These are phyloP conservation scores for Aphanomyces cochlioides DNA, from an alignment of 352 stramenopile genomes.

Conservation along the genomic window DNA sequence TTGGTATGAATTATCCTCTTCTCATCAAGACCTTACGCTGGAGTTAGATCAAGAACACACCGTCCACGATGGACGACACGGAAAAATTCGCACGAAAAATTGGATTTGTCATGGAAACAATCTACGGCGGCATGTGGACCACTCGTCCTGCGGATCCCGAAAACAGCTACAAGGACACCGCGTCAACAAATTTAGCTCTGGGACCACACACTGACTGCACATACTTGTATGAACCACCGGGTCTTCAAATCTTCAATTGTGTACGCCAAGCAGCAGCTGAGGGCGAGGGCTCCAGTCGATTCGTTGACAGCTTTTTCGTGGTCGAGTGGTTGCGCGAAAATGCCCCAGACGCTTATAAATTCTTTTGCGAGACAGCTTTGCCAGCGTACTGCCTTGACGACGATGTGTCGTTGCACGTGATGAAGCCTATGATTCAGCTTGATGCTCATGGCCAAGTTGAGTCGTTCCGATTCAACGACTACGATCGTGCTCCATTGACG, in stretches of 20 bases:
- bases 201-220: constrained; percentile 84
- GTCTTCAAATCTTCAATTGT: constrained; percentile 89
- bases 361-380: constrained; percentile 63
- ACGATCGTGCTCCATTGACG: constrained; percentile 77
- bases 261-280: constrained; percentile 64
- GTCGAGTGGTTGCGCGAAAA: constrained; percentile 57
- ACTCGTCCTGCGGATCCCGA: constrained; percentile 67
- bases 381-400: constrained; percentile 78
- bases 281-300: constrained; percentile 59
- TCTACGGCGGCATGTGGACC: constrained; percentile 89
- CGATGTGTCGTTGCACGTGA: constrained; percentile 66
- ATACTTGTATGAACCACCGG: constrained; percentile 83
- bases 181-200: constrained; percentile 80
- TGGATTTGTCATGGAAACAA: constrained; percentile 78
- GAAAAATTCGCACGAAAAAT: constrained; percentile 78
- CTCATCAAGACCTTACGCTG: not conserved
- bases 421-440: constrained; percentile 75
- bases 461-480: constrained; percentile 86
- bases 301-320: constrained; percentile 78
- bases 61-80: constrained; percentile 70
- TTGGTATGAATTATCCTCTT: constrained; percentile 31
- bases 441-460: constrained; percentile 69
- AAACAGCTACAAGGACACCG: constrained; percentile 84
- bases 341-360: constrained; percentile 58
- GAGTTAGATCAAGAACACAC: constrained; percentile 47